Evolutionary conservation across 768 basidiomycete genomes (phyloP).

Genomic region (Agaricus bisporus): DNA sequence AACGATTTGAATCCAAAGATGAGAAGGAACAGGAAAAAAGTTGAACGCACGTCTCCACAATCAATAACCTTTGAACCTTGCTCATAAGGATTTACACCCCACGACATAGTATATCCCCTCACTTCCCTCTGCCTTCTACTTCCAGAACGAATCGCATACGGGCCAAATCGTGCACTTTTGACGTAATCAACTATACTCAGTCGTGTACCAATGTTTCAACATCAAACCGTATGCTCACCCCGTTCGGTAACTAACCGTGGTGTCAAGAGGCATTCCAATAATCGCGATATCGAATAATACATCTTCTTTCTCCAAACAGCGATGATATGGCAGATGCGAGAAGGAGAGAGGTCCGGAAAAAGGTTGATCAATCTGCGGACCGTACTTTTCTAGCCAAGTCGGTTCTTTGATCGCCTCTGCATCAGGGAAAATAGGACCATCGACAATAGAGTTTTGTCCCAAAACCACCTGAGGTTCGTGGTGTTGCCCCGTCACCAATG

Average conservation of each 20-base stretch:
- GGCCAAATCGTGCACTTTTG: constrained; percentile 78
- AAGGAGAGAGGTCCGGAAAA: constrained; percentile 83
- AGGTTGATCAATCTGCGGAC: constrained; percentile 59
- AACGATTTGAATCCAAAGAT: no score
- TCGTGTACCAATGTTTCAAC: no score
- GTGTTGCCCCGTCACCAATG: no score
- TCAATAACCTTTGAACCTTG: constrained; percentile 59
- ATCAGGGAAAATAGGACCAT: neutral
- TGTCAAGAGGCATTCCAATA: constrained; percentile 79
- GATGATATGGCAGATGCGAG: constrained; percentile 71
- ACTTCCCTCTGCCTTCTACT: constrained; percentile 55
- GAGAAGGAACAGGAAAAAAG: no score
- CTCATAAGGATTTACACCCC: constrained; percentile 62
- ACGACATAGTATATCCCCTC: constrained; percentile 62
- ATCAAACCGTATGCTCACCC: constrained; percentile 27
- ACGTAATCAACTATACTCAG: no score
- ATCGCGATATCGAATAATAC: constrained; percentile 68
- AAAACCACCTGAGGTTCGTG: no score
- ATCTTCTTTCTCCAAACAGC: constrained; percentile 57
- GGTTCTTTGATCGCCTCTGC: constrained; percentile 9
- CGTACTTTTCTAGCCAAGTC: constrained; percentile 73
- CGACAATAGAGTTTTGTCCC: constrained; percentile 1
- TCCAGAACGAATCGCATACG: constrained; percentile 77
- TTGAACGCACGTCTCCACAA: constrained; percentile 67
- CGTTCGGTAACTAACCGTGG: constrained; percentile 54